A percentile compares a stretch with the other conserved stretches of the same genome.
These are phyloP conservation scores for Calonectria ilicicola DNA, from an alignment of 2,329 filamentous ascomycete genomes.

Conservation along the genomic window DNA sequence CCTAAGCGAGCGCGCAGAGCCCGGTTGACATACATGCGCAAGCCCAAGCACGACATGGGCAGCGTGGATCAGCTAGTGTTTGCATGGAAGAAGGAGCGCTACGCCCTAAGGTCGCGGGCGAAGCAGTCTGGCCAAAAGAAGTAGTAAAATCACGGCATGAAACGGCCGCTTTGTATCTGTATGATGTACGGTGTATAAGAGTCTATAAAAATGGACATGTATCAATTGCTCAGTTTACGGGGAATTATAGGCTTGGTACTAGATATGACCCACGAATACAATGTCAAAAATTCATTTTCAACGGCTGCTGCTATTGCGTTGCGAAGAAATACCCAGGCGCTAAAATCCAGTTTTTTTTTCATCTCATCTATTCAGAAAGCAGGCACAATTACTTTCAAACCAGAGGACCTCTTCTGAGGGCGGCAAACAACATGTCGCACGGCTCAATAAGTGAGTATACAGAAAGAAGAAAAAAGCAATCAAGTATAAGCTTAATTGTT, in stretches of 20 bases:
- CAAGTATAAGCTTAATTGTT: no score
- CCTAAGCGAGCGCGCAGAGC: slow-evolving; percentile 89
- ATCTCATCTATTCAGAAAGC: background rate
- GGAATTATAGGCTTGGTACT: background rate
- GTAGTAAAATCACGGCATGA: slow-evolving; percentile 16
- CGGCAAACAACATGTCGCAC: background rate
- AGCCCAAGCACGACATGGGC: slow-evolving; percentile 88
- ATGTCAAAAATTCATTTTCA: background rate
- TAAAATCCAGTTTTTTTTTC: background rate
- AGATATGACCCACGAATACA: background rate
- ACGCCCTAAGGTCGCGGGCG: slow-evolving; percentile 51
- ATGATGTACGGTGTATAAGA: slow-evolving; percentile 46
- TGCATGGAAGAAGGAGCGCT: slow-evolving; percentile 61
- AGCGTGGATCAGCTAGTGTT: slow-evolving; percentile 84
- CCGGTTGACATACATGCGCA: slow-evolving; percentile 89
- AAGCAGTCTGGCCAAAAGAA: slow-evolving; percentile 42
- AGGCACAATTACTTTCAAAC: background rate
- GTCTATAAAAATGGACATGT: slow-evolving; percentile 35
- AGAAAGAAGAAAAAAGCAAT: no score
- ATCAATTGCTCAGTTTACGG: slow-evolving; percentile 17
- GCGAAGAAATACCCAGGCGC: no score
- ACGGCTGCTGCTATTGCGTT: background rate
- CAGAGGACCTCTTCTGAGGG: background rate
- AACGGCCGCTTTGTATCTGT: slow-evolving; percentile 44
- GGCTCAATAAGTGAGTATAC: no score